These are phyloP conservation scores for Ogataea trehalophila DNA, from an alignment of 805 yeast species.

Conservation along the genomic window DNA sequence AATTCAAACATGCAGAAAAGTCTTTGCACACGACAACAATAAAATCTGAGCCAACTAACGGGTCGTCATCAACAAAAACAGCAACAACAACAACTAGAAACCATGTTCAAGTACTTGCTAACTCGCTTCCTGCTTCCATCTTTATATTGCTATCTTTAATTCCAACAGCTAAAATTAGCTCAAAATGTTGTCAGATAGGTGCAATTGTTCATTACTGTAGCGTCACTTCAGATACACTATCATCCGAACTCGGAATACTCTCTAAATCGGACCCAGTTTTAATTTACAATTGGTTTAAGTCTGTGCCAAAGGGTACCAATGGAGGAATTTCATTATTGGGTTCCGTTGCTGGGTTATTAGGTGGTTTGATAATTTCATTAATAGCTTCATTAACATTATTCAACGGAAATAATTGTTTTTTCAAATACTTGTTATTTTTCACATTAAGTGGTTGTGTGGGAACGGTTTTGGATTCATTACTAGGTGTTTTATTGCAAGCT, in stretches of 20 bases:
- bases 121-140: neutral
- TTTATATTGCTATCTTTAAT: neutral
- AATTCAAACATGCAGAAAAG: conserved; percentile 6
- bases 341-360: conserved; percentile 2
- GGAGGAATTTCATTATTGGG: conserved; percentile 11
- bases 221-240: conserved; percentile 11
- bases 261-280: conserved; percentile 2
- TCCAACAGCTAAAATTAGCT: neutral
- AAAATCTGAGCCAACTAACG: neutral
- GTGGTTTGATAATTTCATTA: neutral
- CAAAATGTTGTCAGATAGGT: neutral
- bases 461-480: conserved; percentile 9
- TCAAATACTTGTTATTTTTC: conserved; percentile 4
- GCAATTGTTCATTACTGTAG: conserved; percentile 6
- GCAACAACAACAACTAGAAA: neutral
- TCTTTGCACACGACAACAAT: neutral
- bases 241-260: conserved; percentile 12
- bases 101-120: neutral
- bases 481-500: conserved; percentile 10
- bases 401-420: neutral
- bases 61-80: neutral
- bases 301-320: conserved; percentile 11
- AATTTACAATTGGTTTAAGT: conserved; percentile 7
- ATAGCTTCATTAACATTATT: neutral
- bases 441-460: conserved; percentile 8